Percentiles rank a stretch among this genome's conserved stretches.
Conservation (phyloP, 495 filamentous ascomycete genomes). For the Aspergillus sclerotioniger region DNA sequence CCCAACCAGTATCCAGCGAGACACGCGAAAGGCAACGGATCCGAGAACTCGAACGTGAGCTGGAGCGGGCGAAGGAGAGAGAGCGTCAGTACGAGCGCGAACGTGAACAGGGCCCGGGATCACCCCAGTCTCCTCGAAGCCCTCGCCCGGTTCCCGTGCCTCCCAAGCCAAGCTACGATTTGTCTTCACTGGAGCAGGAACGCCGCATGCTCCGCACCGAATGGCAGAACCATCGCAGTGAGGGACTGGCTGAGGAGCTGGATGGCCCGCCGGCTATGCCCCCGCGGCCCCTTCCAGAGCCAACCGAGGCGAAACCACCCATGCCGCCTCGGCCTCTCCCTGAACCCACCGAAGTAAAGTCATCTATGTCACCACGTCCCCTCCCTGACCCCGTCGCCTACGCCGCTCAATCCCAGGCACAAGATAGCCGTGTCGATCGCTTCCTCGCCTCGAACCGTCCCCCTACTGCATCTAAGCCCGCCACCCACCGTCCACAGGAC, state of each 20-base stretch:
- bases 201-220: constrained; percentile 68
- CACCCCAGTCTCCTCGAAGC: constrained; percentile 32
- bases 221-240: constrained; percentile 57
- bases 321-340: constrained; percentile 47
- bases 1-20: constrained; percentile 19
- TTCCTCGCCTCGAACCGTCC: constrained; percentile 54
- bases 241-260: constrained; percentile 33
- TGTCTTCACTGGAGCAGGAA: constrained; percentile 73
- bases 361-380: constrained; percentile 39
- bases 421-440: constrained; percentile 41
- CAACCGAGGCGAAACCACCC: constrained; percentile 18
- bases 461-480: constrained; percentile 34
- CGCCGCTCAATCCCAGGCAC: constrained; percentile 26
- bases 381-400: constrained; percentile 52
- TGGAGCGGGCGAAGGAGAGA: constrained; percentile 80
- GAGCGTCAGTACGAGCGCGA: constrained; percentile 82
- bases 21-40: constrained; percentile 63
- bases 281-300: constrained; percentile 35
- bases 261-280: constrained; percentile 17
- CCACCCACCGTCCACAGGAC: constrained; percentile 44
- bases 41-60: constrained; percentile 77
- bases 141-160: constrained; percentile 47
- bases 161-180: constrained; percentile 56
- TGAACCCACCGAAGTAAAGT: constrained; percentile 37
- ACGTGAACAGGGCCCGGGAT: constrained; percentile 48